These are phyloP conservation scores for Fragosphaeria purpurea DNA, from an alignment of 2,329 filamentous ascomycete species.

Conservation along the genomic window DNA sequence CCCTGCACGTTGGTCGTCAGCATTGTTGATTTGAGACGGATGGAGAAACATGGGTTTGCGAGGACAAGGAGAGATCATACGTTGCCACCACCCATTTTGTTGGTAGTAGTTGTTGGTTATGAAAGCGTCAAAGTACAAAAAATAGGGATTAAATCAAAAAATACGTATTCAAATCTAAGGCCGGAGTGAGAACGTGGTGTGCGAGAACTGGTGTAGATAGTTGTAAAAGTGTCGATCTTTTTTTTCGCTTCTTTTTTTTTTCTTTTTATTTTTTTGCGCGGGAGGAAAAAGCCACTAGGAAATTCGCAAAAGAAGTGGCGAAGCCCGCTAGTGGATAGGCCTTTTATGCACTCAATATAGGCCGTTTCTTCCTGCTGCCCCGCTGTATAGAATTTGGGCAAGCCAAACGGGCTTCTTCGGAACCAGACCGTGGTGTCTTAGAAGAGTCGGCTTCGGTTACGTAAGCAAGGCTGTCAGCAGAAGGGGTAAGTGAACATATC, in stretches of 20 bases:
- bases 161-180: too few relatives aligned
- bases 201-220: neutral
- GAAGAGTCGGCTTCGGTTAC: too few relatives aligned
- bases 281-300: neutral
- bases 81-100: conserved; percentile 25
- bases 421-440: too few relatives aligned
- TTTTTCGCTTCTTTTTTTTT: neutral
- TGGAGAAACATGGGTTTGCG: neutral
- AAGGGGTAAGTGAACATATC: too few relatives aligned
- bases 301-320: neutral
- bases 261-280: neutral
- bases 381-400: too few relatives aligned
- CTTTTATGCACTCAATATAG: too few relatives aligned
- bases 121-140: neutral
- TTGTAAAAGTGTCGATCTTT: conserved; percentile 1
- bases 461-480: too few relatives aligned
- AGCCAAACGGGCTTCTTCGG: too few relatives aligned
- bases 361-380: too few relatives aligned
- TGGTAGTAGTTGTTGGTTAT: neutral
- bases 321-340: too few relatives aligned
- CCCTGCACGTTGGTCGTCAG: conserved; percentile 15
- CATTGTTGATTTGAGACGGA: neutral
- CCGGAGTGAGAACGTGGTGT: too few relatives aligned
- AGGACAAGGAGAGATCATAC: conserved; percentile 13
- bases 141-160: too few relatives aligned